A percentile compares a stretch with the other conserved stretches of the same genome.
These are phyloP conservation scores for Westerdykella sp. DNA, from an alignment of 2,329 filamentous ascomycete genomes.

Conservation along the genomic window DNA sequence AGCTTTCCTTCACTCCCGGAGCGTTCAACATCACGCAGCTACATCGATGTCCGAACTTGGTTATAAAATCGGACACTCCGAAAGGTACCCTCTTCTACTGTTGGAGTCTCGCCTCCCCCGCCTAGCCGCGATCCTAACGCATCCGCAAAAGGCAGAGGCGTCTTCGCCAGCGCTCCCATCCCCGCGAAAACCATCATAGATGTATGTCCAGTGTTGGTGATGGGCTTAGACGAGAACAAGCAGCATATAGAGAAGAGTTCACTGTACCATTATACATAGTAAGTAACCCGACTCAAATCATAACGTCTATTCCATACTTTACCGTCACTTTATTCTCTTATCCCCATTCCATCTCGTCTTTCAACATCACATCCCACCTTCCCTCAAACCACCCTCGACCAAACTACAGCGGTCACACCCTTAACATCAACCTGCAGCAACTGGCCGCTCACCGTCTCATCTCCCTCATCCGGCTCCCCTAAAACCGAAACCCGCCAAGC, in stretches of 20 bases:
- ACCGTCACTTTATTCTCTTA: no score
- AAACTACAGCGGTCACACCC: background rate
- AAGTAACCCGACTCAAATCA: constrained; percentile 9
- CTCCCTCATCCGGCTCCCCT: background rate
- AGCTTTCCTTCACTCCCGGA: no score
- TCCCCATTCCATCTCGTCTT: no score
- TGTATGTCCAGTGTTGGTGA: constrained; percentile 47
- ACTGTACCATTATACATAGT: constrained; percentile 54
- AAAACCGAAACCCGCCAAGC: constrained; percentile 36
- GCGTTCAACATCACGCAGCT: no score
- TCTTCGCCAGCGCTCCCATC: constrained; percentile 46
- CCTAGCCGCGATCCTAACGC: constrained; percentile 4
- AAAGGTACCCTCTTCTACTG: constrained; percentile 39
- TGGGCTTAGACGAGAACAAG: constrained; percentile 45
- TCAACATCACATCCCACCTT: background rate
- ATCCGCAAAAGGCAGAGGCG: constrained; percentile 44
- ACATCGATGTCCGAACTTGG: constrained; percentile 36
- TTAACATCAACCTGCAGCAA: constrained; percentile 6
- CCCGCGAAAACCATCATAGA: constrained; percentile 46
- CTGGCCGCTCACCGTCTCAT: constrained; percentile 3
- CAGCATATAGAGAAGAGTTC: constrained; percentile 46
- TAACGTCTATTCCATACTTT: background rate
- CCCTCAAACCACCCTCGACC: background rate
- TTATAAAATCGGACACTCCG: constrained; percentile 44
- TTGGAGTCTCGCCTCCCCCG: background rate